Evolutionary conservation across 1,284 basidiomycete genomes (phyloP).

Genomic region (Ustanciosporium gigantosporum): DNA sequence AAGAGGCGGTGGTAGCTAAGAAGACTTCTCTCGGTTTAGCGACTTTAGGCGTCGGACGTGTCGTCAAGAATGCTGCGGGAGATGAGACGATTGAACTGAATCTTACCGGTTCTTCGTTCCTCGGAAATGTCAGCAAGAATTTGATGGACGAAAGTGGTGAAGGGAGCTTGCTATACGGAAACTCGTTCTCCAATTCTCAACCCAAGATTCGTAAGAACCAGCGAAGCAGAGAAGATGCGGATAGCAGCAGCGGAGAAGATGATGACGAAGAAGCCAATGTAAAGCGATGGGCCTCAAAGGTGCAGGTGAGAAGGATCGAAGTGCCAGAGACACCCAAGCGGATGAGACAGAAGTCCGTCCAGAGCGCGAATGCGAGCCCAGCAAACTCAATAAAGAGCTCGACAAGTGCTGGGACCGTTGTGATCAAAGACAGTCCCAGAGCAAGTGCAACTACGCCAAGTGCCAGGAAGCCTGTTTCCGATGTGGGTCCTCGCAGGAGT

Average conservation of each 20-base stretch:
- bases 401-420: too few relatives aligned
- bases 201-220: background rate
- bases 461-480: too few relatives aligned
- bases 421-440: too few relatives aligned
- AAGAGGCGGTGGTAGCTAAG: slow-evolving; percentile 7
- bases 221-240: background rate
- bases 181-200: slow-evolving; percentile 15
- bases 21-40: slow-evolving; percentile 1
- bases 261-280: slow-evolving; percentile 18
- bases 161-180: slow-evolving; percentile 15
- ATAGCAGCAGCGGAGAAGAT: slow-evolving; percentile 3
- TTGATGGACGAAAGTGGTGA: slow-evolving; percentile 36
- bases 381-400: too few relatives aligned
- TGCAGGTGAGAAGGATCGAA: too few relatives aligned
- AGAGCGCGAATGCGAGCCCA: too few relatives aligned
- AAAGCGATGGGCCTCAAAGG: background rate
- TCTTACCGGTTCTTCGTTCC: slow-evolving; percentile 3
- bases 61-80: slow-evolving; percentile 31
- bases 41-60: slow-evolving; percentile 10
- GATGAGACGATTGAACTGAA: slow-evolving; percentile 36
- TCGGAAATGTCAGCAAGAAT: slow-evolving; percentile 12
- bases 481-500: background rate
- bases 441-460: too few relatives aligned
- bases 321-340: too few relatives aligned
- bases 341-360: too few relatives aligned